A percentile compares a stretch with the other conserved stretches of the same genome.
These are phyloP conservation scores for Spathaspora arborariae DNA, from an alignment of 805 yeast species.

Conservation along the genomic window DNA sequence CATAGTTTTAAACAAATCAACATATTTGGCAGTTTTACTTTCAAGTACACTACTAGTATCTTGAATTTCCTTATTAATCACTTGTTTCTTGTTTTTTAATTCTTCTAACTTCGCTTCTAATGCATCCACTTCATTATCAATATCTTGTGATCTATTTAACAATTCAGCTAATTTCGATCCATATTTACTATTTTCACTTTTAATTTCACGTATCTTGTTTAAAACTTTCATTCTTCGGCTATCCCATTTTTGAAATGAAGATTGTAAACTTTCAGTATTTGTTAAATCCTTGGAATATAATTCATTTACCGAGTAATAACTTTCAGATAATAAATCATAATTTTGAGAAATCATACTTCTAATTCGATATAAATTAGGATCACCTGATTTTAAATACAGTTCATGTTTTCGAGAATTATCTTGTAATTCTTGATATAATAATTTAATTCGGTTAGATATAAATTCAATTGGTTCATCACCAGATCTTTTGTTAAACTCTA, in stretches of 20 bases:
- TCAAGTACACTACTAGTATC: slow-evolving; percentile 49
- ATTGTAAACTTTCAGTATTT: slow-evolving; percentile 21
- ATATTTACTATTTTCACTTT: slow-evolving; percentile 36
- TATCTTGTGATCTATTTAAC: slow-evolving; percentile 23
- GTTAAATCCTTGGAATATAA: slow-evolving; percentile 37
- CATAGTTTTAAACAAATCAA: slow-evolving; percentile 35
- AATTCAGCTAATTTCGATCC: slow-evolving; percentile 39
- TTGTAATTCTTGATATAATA: slow-evolving; percentile 16
- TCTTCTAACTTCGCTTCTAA: slow-evolving; percentile 32
- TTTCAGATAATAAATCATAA: slow-evolving; percentile 39
- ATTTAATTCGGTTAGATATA: slow-evolving; percentile 10
- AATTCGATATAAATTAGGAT: slow-evolving; percentile 23
- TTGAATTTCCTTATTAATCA: slow-evolving; percentile 36
- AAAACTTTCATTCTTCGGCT: slow-evolving; percentile 29
- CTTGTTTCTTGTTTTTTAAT: slow-evolving; percentile 30
- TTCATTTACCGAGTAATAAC: slow-evolving; percentile 43
- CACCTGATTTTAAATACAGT: slow-evolving; percentile 28
- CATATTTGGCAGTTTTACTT: slow-evolving; percentile 43
- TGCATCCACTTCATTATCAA: slow-evolving; percentile 36
- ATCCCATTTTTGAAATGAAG: slow-evolving; percentile 40
- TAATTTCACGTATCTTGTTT: slow-evolving; percentile 33
- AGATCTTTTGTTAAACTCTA: neutral
- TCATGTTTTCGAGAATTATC: slow-evolving; percentile 22
- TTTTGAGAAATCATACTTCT: slow-evolving; percentile 24
- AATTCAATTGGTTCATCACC: slow-evolving; percentile 12